Base-by-base conservation (phyloP, 164 flowering plant genomes). In the Pachysandra terminalis region DNA sequence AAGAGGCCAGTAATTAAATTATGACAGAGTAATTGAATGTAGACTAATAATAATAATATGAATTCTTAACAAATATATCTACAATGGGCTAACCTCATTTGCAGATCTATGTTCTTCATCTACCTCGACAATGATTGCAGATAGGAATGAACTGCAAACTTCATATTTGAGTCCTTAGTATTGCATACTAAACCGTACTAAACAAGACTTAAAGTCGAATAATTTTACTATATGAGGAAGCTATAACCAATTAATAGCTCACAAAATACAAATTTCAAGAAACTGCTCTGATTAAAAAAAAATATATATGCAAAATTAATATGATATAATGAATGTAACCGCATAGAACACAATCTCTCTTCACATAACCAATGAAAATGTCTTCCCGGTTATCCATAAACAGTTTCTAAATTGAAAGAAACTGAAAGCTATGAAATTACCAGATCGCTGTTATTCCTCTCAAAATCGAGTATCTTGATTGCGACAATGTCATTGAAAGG, bases 381-480 rank as follows among this genome's bases (percentile, higher is more conserved):
- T 7, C 37, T 3, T 3, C 37, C 37, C 5, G 7, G 7, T 3
- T 32, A 32, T 32, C 37, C 37, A 32, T 32, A 53, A 19, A 25
- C n/a, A 57, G 9, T 52, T 12, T 17, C 15, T 23, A 19, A 26
- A 9, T 27, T 12, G 62, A 19, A 9, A 6, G 19, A 4, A n/a
- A 3, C 8, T 0, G 17, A 55, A 19, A n/a, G 26, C 35, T 12
- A 51, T 35, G 27, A 51, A 53, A 9, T 74, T 80, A 90, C 96
- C 88, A 90, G 82, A 83, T 91, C 90, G 67, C 82, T 59, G 27
- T 86, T 90, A 21, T 75, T 74, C 8, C 95, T 83, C 72, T 95
- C 96, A 62, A 90, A 89, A 77, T 95, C 98, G 23, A 95, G 89
- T 48, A 91, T 89, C 78, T 95, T 92, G 74, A 95, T 83, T 1